Conservation (phyloP, 208 protist species). For the Trypanosoma congolense region DNA sequence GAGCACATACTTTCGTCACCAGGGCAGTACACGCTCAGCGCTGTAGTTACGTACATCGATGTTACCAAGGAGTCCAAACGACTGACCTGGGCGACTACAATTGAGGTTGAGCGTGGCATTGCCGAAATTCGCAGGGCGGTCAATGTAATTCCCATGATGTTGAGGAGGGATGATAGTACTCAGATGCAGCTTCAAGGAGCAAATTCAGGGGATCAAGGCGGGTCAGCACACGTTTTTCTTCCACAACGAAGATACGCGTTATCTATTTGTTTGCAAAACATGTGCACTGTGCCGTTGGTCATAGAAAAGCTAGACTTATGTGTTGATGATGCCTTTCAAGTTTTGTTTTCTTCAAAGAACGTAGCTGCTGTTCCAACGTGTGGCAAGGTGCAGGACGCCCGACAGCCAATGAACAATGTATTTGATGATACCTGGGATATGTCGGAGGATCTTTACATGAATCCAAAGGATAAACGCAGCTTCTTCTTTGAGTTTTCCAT, state of each 20-base stretch:
- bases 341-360: conserved; percentile 6
- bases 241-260: conserved; percentile 26
- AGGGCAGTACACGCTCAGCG: conserved; percentile 41
- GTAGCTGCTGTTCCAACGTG: background rate
- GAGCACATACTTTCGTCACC: conserved; percentile 8
- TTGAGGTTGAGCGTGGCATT: conserved; percentile 45
- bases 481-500: conserved; percentile 34
- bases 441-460: conserved; percentile 25
- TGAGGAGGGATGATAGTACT: background rate
- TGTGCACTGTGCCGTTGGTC: conserved; percentile 19
- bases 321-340: conserved; percentile 13
- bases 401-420: too few species aligned
- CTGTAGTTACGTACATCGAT: conserved; percentile 49
- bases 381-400: too few species aligned
- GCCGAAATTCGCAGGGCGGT: conserved; percentile 33
- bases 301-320: conserved; percentile 32
- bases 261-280: conserved; percentile 42
- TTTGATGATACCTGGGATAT: too few species aligned
- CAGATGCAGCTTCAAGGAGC: background rate
- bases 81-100: conserved; percentile 45
- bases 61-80: conserved; percentile 33
- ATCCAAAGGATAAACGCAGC: conserved; percentile 34
- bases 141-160: conserved; percentile 13
- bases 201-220: conserved; percentile 1
- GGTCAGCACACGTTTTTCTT: conserved; percentile 18